Base-by-base conservation (phyloP, 495 filamentous ascomycete species). In the Apodospora peruviana region DNA sequence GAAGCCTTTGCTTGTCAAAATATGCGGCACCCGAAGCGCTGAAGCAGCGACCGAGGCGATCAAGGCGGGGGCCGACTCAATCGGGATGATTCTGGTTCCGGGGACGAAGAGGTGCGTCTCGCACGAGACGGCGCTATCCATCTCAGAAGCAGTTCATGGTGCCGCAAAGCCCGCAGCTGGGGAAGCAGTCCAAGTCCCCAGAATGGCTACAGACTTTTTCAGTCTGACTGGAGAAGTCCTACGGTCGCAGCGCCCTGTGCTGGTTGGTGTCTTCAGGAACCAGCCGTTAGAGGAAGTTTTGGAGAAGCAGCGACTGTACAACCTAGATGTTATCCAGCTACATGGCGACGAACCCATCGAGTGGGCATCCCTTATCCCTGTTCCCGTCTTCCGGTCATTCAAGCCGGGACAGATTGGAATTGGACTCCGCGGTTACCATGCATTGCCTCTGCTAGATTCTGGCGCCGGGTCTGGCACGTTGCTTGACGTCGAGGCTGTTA, bases 221-320 rank as follows among this genome's bases (percentile, higher is more conserved):
- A 61, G 68, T 24, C 58, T 68, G 42, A 68, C 70, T 0, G 47
- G 58, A 21, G 61, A 67, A 7, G 61, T 64, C 39, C 60, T 69
- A 36, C 48, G 59, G 12, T 65, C 62, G 4, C 58, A 50, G 24
- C 79, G 84, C 7, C 85, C 93, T 1, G 73, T 95, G 23, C 76
- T 98, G 21, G 94, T 95, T 25, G 93, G 93, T 44, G 91, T 98
- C 4, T 98, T 98, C 68, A 87, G 84, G 61, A 85, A 96, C 67
- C 91, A 96, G 56, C 83, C 91, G 2, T 72, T 98, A 11, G 75
- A 79, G 18, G 88, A 95, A 47, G 71, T 98, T 17, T 68, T 96
- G 19, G 75, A 77, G 37, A 78, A 90, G 58, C 87, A 91, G 56
- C 75, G 78, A 45, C 75, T 82, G 2, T 77, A 96, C 47, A 73